Evolutionary conservation across 2,329 filamentous ascomycete species (phyloP), one percentile per base, ranked within the genome.

Genomic region (Raffaelea arxii): DNA sequence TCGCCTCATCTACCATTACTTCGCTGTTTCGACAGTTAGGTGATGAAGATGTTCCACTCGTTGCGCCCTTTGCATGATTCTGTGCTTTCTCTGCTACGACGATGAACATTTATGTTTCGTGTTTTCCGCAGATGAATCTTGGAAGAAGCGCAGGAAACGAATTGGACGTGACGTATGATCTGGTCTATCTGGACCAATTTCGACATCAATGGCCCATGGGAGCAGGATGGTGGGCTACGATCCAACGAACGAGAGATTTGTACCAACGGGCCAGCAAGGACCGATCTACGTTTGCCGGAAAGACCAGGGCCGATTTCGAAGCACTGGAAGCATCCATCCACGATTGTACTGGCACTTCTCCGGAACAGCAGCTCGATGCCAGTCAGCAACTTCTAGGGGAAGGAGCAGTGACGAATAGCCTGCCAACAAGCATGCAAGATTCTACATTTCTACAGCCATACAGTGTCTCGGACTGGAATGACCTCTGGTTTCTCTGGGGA

Each of bases 71-170:
- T 46, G 59, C 65, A 0, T 68, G 67, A 0, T 69, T 71, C n/a
- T 70, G 67, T 45, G 63, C 64, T 2, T 71, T 71, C 32, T 69
- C 67, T 0, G 67, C 68, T 0, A 65, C 64, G 2, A 66, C 65
- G 4, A 59, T 69, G 42, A 69, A 68, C 23, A 50, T 66, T 0
- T 70, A 70, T 47, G 57, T 65, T 2, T 58, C 56, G 4, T 45
- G 55, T 4, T 71, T 69, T 23, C 68, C 68, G 0, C 56, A 56
- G 2, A 70, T 70, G 62, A 70, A 69, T 48, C 50, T 65, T 1
- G 55, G 58, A 2, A 52, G 62, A 12, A 65, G 61, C 42, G 24
- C 4, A 6, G 49, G 49, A 42, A n/a, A 23, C 25, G 5, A 24
- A 10, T 25, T 39, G 19, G 11, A 40, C 25, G 22, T 50, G 4